phyloP scores from a whole-genome alignment of 805 yeast species.

The Myxozyma sirexii region DNA sequence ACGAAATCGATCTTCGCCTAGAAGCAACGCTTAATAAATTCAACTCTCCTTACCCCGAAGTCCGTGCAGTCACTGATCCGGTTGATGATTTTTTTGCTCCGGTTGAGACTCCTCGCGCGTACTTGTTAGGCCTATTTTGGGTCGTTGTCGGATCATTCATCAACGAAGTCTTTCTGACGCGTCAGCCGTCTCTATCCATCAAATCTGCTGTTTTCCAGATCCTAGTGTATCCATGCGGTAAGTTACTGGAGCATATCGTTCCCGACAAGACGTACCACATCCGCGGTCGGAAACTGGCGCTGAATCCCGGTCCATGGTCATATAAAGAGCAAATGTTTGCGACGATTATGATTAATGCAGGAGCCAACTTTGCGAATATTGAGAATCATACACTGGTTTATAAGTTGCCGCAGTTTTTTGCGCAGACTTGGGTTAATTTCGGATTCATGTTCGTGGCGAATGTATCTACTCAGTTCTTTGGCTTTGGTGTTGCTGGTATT shows the following conservation, averaged over 20 bases:
- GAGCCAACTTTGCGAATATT: constrained; percentile 40
- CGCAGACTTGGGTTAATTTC: constrained; percentile 41
- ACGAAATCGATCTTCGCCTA: constrained; percentile 22
- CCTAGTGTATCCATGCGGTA: constrained; percentile 62
- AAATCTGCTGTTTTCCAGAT: constrained; percentile 69
- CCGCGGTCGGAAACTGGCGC: constrained; percentile 45
- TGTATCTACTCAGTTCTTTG: constrained; percentile 61
- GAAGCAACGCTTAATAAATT: constrained; percentile 25
- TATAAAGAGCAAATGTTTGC: constrained; percentile 64
- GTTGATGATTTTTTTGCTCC: constrained; percentile 51
- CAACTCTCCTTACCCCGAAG: constrained; percentile 60
- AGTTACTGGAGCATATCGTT: constrained; percentile 33
- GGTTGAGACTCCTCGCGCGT: constrained; percentile 56
- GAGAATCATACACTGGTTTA: constrained; percentile 48
- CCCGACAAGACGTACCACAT: constrained; percentile 26
- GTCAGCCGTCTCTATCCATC: constrained; percentile 58
- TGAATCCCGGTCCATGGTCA: constrained; percentile 65
- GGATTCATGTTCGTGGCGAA: constrained; percentile 58
- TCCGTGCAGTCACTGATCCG: constrained; percentile 45
- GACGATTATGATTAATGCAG: constrained; percentile 44
- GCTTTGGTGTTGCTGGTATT: constrained; percentile 55
- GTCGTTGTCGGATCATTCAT: constrained; percentile 58
- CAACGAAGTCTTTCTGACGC: constrained; percentile 62
- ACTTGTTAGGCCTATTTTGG: constrained; percentile 55
- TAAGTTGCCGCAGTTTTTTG: constrained; percentile 39